phyloP scores from a whole-genome alignment of 2,329 filamentous ascomycete species.

The Ophiognomonia clavigignenti-juglandacearum region DNA sequence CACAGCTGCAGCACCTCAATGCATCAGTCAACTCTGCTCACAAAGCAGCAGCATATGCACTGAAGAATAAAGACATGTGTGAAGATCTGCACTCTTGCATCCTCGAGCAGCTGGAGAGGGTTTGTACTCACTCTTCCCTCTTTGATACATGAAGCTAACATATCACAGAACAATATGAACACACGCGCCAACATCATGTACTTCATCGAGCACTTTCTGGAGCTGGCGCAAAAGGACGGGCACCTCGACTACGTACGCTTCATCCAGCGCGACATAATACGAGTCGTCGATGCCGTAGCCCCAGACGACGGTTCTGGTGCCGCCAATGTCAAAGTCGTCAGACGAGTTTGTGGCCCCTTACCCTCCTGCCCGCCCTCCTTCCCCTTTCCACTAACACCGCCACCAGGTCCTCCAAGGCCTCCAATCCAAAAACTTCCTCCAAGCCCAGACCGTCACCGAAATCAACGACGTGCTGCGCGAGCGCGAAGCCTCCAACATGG shows the following conservation, averaged over 20 bases:
- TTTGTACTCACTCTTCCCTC: constrained; percentile 30
- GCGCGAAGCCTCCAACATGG: constrained; percentile 61
- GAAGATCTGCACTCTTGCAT: constrained; percentile 98
- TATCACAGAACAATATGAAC: constrained; percentile 80
- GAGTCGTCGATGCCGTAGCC: constrained; percentile 87
- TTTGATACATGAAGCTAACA: constrained; percentile 11
- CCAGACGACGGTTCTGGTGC: constrained; percentile 82
- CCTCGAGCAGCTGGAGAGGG: constrained; percentile 85
- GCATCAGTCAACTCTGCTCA: constrained; percentile 84
- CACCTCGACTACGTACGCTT: constrained; percentile 82
- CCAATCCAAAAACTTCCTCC: constrained; percentile 66
- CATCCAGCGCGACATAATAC: constrained; percentile 89
- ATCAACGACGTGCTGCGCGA: constrained; percentile 81
- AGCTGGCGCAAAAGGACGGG: constrained; percentile 71
- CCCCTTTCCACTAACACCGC: too few species aligned
- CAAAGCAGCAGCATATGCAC: constrained; percentile 90
- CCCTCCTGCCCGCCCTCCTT: not conserved
- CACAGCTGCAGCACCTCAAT: constrained; percentile 83
- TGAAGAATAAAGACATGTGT: constrained; percentile 90
- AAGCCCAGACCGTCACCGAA: constrained; percentile 68
- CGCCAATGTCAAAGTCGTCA: constrained; percentile 88
- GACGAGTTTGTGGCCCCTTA: constrained; percentile 59
- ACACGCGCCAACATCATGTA: constrained; percentile 98
- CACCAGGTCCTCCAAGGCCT: constrained; percentile 63
- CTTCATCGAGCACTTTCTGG: constrained; percentile 93